phyloP scores from a whole-genome alignment of 2,329 filamentous ascomycete species.

The Podosphaera xanthii region DNA sequence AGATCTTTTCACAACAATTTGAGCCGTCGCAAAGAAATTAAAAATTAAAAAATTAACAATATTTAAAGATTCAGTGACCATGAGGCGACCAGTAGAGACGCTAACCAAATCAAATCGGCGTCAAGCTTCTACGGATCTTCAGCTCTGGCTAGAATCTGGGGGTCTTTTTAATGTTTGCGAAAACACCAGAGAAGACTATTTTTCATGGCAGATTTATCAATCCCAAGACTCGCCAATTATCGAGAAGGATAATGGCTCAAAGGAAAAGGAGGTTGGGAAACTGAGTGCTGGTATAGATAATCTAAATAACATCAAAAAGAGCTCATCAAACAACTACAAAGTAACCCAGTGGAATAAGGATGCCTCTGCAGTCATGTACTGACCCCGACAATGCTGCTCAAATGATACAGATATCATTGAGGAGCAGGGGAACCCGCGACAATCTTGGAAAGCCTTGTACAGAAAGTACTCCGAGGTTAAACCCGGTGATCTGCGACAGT shows the following conservation, averaged over 20 bases:
- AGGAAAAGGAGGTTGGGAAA: not conserved
- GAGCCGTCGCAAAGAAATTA: no score
- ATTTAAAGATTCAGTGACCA: no score
- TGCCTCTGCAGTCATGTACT: not conserved
- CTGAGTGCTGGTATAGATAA: not conserved
- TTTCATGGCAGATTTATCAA: not conserved
- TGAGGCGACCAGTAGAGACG: not conserved
- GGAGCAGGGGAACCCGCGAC: not conserved
- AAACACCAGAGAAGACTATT: not conserved
- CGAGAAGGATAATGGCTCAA: not conserved
- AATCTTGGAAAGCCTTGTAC: no score
- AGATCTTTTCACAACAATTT: no score
- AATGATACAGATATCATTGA: not conserved
- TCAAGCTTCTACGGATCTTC: not conserved
- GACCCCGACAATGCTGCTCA: not conserved
- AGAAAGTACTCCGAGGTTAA: no score
- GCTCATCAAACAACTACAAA: not conserved
- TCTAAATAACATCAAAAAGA: not conserved
- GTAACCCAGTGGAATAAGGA: not conserved
- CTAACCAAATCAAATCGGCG: not conserved
- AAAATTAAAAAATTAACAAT: no score
- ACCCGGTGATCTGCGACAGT: no score
- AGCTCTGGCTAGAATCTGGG: not conserved
- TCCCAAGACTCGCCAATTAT: not conserved
- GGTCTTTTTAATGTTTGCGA: not conserved